A percentile compares a stretch with the other conserved stretches of the same genome.
phyloP scores from a whole-genome alignment of 202 grass and related monocot species.

The Schoenoplectus tabernaemontani region DNA sequence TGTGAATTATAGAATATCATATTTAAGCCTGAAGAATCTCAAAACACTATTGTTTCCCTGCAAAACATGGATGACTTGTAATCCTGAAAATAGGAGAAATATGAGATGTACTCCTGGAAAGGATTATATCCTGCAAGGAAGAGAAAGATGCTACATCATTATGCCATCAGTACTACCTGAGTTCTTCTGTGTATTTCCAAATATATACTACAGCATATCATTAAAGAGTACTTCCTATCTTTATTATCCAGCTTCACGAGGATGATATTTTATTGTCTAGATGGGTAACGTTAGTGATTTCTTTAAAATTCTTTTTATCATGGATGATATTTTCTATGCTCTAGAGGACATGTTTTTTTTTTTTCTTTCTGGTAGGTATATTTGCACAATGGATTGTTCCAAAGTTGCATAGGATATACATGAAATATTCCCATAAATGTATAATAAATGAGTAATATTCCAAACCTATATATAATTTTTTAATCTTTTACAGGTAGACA shows the following conservation, averaged over 20 bases:
- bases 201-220: neutral
- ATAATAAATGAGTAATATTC: neutral
- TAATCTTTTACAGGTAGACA: constrained; percentile 68
- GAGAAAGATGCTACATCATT: neutral
- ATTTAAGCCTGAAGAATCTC: too few species aligned
- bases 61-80: neutral
- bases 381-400: too few species aligned
- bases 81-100: too few species aligned
- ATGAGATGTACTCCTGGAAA: neutral
- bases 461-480: constrained; percentile 10
- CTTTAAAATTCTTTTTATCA: too few species aligned
- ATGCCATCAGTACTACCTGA: neutral
- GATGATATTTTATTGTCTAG: too few species aligned
- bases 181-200: neutral
- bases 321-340: too few species aligned
- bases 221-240: too few species aligned
- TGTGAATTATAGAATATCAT: neutral
- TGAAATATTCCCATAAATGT: neutral
- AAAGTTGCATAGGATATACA: neutral
- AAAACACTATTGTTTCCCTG: neutral
- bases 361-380: neutral
- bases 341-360: neutral
- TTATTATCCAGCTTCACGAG: neutral
- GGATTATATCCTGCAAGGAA: neutral
- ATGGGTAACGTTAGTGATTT: too few species aligned